Percentiles rank a stretch among this genome's conserved stretches.
phyloP scores from a whole-genome alignment of 192 early-diverging fungal genomes.

The Tieghemiomyces parasiticus region DNA sequence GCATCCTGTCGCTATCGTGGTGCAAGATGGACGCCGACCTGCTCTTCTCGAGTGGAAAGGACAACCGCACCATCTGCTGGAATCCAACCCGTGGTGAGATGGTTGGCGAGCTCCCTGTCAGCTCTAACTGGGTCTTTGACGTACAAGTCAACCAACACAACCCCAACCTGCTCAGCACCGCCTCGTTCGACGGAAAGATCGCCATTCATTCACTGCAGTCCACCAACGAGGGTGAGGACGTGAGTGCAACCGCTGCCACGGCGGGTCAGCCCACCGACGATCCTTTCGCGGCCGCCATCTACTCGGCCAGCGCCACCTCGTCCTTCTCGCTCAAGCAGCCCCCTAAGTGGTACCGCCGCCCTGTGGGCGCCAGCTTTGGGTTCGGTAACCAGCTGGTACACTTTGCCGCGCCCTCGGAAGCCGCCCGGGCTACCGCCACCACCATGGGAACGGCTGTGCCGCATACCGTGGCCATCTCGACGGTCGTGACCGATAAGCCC shows the following conservation, averaged over 20 bases:
- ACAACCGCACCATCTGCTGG: constrained; percentile 89
- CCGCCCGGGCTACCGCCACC: constrained; percentile 17
- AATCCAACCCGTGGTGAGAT: constrained; percentile 67
- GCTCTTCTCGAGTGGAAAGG: constrained; percentile 87
- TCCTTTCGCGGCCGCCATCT: constrained; percentile 49
- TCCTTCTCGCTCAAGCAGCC: constrained; percentile 60
- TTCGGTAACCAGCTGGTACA: constrained; percentile 81
- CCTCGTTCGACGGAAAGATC: constrained; percentile 90
- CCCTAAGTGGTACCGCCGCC: constrained; percentile 89
- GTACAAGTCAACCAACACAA: constrained; percentile 91
- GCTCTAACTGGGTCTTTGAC: constrained; percentile 91
- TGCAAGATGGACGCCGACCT: constrained; percentile 87
- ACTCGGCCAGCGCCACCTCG: constrained; percentile 17
- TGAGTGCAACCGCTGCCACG: constrained; percentile 5
- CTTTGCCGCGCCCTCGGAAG: constrained; percentile 43
- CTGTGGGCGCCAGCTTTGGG: constrained; percentile 71
- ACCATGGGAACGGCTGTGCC: constrained; percentile 18
- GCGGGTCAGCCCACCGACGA: constrained; percentile 46
- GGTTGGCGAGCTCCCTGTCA: constrained; percentile 77
- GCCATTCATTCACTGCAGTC: constrained; percentile 67
- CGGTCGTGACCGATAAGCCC: constrained; percentile 56
- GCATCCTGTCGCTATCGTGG: constrained; percentile 87
- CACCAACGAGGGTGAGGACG: constrained; percentile 20
- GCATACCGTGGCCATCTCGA: constrained; percentile 39
- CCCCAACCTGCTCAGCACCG: constrained; percentile 75